Base-by-base conservation (phyloP, 2,329 filamentous ascomycete genomes). In the Elsinoe batatas region DNA sequence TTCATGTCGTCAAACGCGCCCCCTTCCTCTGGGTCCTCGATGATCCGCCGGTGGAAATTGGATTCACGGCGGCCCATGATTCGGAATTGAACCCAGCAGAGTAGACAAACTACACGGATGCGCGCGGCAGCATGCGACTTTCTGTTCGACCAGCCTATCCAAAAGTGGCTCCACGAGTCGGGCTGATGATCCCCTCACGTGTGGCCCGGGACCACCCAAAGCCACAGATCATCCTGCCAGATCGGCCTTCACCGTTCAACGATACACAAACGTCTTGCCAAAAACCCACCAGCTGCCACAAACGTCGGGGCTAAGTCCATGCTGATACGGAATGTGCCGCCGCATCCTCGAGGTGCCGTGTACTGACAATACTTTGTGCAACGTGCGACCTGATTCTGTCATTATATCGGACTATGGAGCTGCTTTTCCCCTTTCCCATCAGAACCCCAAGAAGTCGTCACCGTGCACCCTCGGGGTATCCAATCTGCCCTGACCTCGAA, bases 171-270 rank as follows among this genome's bases (percentile, higher is more conserved):
- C 18, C 47, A 51, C 37, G 47, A 51, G 18, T 51, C 47, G 47
- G 15, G 26, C 30, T 32, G 32, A 35, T 51, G 26, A 51, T 51
- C 47, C 47, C 37, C 47, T 35, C 47, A 35, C 32, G 47, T 51
- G 35, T 51, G 18, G 40, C 40, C 35, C 47, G 47, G 47, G 26
- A 51, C 47, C 33, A 51, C 47, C 12, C 47, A 32, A 17, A 51
- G 47, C 47, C 47, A 51, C 33, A 37, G 47, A 51, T 51, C 47
- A 51, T 26, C 47, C 32, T 51, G 18, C 47, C 47, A 51, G 47
- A 51, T 51, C 47, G 47, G 47, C 35, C 17, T 17, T 32, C 35
- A 51, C 32, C 47, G 47, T 51, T 51, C 32, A 38, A 51, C 47
- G 17, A 20, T 38, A 35, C 47, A 38, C 35, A 38, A 51, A 51